Evolutionary conservation across 202 grass and related monocot genomes (phyloP).

Genomic region (Bolboschoenoplectus hybrid): DNA sequence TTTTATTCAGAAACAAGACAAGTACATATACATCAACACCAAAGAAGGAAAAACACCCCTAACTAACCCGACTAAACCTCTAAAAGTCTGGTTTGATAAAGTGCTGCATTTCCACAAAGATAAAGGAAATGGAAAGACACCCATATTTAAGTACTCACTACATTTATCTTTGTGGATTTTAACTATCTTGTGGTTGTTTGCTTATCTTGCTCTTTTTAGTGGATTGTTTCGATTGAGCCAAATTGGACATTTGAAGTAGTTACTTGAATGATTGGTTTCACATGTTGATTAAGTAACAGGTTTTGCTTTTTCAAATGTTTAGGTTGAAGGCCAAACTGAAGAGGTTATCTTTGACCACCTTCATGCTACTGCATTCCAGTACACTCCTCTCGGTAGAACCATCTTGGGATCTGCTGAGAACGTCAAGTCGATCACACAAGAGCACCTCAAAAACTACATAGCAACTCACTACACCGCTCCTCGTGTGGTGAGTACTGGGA

Average conservation of each 20-base stretch:
- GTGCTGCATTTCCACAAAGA: neutral
- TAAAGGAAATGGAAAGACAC: neutral
- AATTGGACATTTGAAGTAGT: neutral
- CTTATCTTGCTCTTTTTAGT: neutral
- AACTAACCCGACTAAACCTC: neutral
- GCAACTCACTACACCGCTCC: conserved; percentile 92
- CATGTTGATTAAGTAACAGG: conserved; percentile 12
- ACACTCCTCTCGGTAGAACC: conserved; percentile 83
- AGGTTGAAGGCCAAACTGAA: conserved; percentile 86
- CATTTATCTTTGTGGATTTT: neutral
- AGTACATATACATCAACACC: neutral
- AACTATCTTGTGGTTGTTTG: neutral
- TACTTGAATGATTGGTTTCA: neutral
- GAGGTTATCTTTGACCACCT: conserved; percentile 99
- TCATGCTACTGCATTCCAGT: conserved; percentile 98
- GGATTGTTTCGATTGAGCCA: neutral
- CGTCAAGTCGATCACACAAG: conserved; percentile 78
- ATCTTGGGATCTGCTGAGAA: conserved; percentile 84
- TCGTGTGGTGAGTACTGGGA: conserved; percentile 63
- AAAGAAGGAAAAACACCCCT: neutral
- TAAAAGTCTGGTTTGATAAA: neutral
- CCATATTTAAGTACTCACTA: neutral
- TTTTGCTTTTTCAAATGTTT: conserved; percentile 40
- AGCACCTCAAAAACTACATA: conserved; percentile 75
- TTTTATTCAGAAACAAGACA: neutral